phyloP scores from a whole-genome alignment of 2,329 filamentous ascomycete species.

The Sporothrix euskadiensis region DNA sequence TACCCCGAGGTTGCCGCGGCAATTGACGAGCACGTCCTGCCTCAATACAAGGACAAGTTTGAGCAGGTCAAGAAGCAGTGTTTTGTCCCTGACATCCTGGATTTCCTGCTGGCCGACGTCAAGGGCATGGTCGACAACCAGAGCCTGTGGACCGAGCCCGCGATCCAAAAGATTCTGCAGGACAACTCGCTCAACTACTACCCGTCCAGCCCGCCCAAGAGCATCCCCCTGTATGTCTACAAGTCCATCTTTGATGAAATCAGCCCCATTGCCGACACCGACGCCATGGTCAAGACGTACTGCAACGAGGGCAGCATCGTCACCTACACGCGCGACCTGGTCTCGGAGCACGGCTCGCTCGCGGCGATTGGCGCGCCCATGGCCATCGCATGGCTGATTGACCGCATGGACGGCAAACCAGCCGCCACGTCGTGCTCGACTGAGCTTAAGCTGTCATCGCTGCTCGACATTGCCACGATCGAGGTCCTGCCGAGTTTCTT shows the following conservation, averaged over 20 bases:
- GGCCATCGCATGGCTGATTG: slow-evolving; percentile 24
- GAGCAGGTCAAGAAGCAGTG: slow-evolving; percentile 38
- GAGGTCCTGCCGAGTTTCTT: neutral
- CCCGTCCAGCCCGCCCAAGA: neutral
- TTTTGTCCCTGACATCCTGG: slow-evolving; percentile 44
- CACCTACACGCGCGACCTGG: slow-evolving; percentile 22
- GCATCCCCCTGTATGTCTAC: slow-evolving; percentile 49
- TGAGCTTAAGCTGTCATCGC: neutral
- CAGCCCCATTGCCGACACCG: slow-evolving; percentile 28
- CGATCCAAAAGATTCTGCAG: slow-evolving; percentile 36
- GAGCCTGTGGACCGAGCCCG: slow-evolving; percentile 26
- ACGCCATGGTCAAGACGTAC: slow-evolving; percentile 21
- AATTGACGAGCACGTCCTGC: slow-evolving; percentile 24
- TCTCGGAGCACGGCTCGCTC: slow-evolving; percentile 14
- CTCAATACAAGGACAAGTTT: slow-evolving; percentile 33
- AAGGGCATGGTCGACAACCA: slow-evolving; percentile 31
- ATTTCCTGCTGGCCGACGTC: slow-evolving; percentile 34
- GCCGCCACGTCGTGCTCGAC: slow-evolving; percentile 2
- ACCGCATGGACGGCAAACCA: slow-evolving; percentile 18
- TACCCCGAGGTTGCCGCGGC: slow-evolving; percentile 3
- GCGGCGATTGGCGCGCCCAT: slow-evolving; percentile 16
- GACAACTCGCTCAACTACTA: slow-evolving; percentile 34
- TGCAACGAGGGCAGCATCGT: slow-evolving; percentile 23
- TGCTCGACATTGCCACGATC: slow-evolving; percentile 14
- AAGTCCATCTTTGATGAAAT: slow-evolving; percentile 47